Evolutionary conservation across 164 flowering plant species (phyloP).

Genomic region (Nelumbo lutea): DNA sequence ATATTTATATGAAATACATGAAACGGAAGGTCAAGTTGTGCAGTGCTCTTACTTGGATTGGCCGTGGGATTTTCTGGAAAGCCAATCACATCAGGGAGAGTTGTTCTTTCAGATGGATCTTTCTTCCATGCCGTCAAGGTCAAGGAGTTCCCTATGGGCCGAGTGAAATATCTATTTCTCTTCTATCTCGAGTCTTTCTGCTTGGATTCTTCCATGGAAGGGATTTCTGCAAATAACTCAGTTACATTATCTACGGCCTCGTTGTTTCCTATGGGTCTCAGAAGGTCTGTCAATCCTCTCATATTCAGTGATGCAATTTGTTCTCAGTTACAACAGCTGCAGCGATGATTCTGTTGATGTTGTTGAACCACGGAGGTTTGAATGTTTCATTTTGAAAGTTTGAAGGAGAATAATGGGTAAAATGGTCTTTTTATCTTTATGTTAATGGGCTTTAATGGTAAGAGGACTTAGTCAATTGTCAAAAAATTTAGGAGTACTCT

Average conservation of each 20-base stretch:
- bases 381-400: too few species aligned
- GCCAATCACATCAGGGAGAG: conserved; percentile 9
- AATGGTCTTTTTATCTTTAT: too few species aligned
- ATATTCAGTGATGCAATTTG: too few species aligned
- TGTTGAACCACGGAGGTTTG: too few species aligned
- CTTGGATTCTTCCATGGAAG: conserved; percentile 19
- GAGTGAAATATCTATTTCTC: conserved; percentile 25
- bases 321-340: too few species aligned
- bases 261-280: conserved; percentile 15
- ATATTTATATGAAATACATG: not conserved
- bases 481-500: too few species aligned
- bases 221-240: conserved; percentile 28
- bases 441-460: too few species aligned
- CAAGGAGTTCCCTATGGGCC: conserved; percentile 35
- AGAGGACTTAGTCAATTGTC: too few species aligned
- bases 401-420: too few species aligned
- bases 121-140: conserved; percentile 7
- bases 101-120: not conserved
- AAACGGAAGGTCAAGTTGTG: not conserved
- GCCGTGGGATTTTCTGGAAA: conserved; percentile 21
- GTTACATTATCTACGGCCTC: conserved; percentile 11
- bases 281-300: not conserved
- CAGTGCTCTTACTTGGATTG: conserved; percentile 76
- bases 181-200: conserved; percentile 24
- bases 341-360: too few species aligned